Percentiles rank a stretch among this genome's conserved stretches.
Evolutionary conservation across 768 basidiomycete species (phyloP).

Genomic region (Trametes cubensis): DNA sequence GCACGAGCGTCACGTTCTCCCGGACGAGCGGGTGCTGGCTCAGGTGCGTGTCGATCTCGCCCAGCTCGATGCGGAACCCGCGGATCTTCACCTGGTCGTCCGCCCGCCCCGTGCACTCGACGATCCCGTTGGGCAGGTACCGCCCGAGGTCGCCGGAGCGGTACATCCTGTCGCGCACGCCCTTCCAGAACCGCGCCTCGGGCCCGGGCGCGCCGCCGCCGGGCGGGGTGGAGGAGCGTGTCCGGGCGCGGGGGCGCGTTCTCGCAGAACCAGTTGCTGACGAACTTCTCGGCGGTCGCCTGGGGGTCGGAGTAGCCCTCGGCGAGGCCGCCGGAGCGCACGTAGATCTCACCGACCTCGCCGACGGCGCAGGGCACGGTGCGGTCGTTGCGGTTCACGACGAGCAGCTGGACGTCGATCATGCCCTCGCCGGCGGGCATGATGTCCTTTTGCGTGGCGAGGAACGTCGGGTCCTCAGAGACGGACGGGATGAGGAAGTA

Average conservation of each 20-base stretch:
- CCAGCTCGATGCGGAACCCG: conserved; percentile 97
- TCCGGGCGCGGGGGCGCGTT: conserved; percentile 58
- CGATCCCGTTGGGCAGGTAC: conserved; percentile 87
- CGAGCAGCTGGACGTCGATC: conserved; percentile 95
- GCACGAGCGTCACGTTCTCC: conserved; percentile 97
- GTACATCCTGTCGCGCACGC: conserved; percentile 96
- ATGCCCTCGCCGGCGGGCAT: conserved; percentile 98
- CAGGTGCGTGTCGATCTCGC: conserved; percentile 96
- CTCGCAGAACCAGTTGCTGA: conserved; percentile 86
- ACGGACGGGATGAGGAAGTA: conserved; percentile 93
- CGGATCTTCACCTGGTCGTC: conserved; percentile 99
- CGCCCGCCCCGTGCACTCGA: conserved; percentile 96
- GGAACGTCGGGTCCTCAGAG: conserved; percentile 82
- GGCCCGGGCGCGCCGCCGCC: conserved; percentile 56
- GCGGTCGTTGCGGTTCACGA: conserved; percentile 89
- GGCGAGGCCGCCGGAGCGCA: conserved; percentile 92
- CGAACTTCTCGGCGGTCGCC: conserved; percentile 89
- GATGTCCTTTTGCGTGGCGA: conserved; percentile 93
- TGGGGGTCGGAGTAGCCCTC: conserved; percentile 90
- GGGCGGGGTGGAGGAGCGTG: conserved; percentile 66
- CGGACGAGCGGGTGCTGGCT: conserved; percentile 90
- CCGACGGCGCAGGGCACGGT: conserved; percentile 89
- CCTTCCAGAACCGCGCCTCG: conserved; percentile 87
- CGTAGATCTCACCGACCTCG: conserved; percentile 98
- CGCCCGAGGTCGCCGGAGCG: conserved; percentile 95